Percentiles rank a stretch among this genome's conserved stretches.
Evolutionary conservation across 805 yeast genomes (phyloP).

Genomic region (Dipodascus geniculatus): DNA sequence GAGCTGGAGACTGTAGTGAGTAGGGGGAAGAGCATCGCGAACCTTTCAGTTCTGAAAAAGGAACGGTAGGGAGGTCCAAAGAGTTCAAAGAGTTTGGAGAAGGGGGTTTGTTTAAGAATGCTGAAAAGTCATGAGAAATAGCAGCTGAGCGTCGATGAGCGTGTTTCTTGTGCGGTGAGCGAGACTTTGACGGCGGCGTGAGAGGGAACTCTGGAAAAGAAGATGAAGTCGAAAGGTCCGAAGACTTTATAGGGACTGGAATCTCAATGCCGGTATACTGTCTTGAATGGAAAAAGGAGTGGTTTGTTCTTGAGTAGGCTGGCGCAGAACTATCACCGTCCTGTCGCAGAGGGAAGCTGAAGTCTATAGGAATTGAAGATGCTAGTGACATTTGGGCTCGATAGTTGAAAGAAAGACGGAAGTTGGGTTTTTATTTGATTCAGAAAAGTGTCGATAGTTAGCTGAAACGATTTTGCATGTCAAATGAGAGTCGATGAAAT

Average conservation of each 20-base stretch:
- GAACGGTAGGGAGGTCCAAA: background rate
- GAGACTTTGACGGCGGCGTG: background rate
- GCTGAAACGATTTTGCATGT: no score
- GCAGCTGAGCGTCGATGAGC: constrained; percentile 82
- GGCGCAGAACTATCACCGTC: no score
- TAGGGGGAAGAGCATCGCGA: background rate
- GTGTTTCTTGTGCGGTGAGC: constrained; percentile 29
- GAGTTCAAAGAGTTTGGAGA: background rate
- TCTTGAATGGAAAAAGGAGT: background rate
- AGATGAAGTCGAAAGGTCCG: background rate
- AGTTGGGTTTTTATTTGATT: background rate
- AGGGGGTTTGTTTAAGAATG: background rate
- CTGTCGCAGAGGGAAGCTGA: background rate
- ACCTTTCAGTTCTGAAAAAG: background rate
- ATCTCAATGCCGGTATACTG: background rate
- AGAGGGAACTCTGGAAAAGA: background rate
- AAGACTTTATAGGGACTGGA: background rate
- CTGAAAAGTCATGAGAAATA: constrained; percentile 62
- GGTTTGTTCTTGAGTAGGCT: background rate
- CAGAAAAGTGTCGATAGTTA: background rate
- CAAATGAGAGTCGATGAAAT: no score
- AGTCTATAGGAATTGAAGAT: background rate
- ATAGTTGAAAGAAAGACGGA: background rate
- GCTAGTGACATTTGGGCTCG: background rate
- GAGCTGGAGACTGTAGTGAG: background rate